A percentile compares a stretch with the other conserved stretches of the same genome.
Evolutionary conservation across 2,329 filamentous ascomycete genomes (phyloP).

Genomic region (Venturia carpophila): DNA sequence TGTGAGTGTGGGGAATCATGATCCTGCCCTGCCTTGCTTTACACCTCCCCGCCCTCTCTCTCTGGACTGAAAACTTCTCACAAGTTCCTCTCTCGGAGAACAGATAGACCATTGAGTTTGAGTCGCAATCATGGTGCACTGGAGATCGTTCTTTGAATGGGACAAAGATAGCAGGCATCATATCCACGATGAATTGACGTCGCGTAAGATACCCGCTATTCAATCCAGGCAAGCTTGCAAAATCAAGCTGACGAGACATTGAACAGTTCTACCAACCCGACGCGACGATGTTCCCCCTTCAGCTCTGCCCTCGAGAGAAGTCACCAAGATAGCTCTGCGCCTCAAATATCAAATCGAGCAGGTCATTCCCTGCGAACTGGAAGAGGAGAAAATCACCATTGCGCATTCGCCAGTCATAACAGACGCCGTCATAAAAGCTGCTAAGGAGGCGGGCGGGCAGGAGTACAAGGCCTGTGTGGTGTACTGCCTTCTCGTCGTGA

Average conservation of each 20-base stretch:
- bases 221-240: background rate
- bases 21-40: background rate
- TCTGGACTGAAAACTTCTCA: background rate
- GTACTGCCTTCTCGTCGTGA: slow-evolving; percentile 68
- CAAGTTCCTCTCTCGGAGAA: background rate
- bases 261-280: slow-evolving; percentile 57
- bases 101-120: background rate
- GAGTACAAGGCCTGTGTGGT: slow-evolving; percentile 74
- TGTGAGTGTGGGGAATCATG: background rate
- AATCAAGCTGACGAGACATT: slow-evolving; percentile 17
- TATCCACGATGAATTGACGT: slow-evolving; percentile 36
- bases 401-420: slow-evolving; percentile 86
- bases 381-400: slow-evolving; percentile 63
- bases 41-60: background rate
- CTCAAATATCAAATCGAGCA: slow-evolving; percentile 86
- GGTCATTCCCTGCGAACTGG: slow-evolving; percentile 82
- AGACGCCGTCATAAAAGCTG: slow-evolving; percentile 66
- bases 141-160: slow-evolving; percentile 31
- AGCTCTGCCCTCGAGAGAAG: slow-evolving; percentile 66
- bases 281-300: slow-evolving; percentile 52
- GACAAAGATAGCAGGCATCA: slow-evolving; percentile 29
- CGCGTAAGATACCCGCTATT: slow-evolving; percentile 27
- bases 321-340: slow-evolving; percentile 82
- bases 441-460: slow-evolving; percentile 69
- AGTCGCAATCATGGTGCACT: slow-evolving; percentile 31